These are phyloP conservation scores for Nicotiana obtusifolia DNA, from an alignment of 257 asterid genomes.

Conservation along the genomic window DNA sequence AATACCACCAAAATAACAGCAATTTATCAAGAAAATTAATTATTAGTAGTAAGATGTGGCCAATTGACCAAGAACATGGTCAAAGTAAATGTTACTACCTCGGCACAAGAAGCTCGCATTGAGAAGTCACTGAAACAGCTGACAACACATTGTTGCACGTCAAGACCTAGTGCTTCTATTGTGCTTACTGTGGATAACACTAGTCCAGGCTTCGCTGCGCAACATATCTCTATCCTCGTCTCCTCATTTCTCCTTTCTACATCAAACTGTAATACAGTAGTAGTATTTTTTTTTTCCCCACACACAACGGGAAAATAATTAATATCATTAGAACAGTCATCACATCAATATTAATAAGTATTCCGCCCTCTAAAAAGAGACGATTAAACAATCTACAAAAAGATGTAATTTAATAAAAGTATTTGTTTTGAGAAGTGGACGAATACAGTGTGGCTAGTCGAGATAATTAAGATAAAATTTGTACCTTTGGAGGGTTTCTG, in stretches of 20 bases:
- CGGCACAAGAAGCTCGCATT: slow-evolving; percentile 72
- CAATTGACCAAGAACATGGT: background rate
- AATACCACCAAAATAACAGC: background rate
- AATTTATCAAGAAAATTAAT: background rate
- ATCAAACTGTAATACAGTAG: slow-evolving; percentile 40
- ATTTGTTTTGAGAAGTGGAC: background rate
- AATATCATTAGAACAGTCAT: background rate
- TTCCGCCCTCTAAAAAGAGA: background rate
- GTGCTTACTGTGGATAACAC: slow-evolving; percentile 64
- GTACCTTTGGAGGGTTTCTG: slow-evolving; percentile 67
- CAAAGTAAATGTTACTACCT: slow-evolving; percentile 44
- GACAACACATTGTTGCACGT: slow-evolving; percentile 73
- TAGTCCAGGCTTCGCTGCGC: slow-evolving; percentile 67
- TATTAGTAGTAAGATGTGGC: background rate
- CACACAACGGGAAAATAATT: background rate
- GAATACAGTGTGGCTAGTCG: background rate
- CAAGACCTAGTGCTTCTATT: slow-evolving; percentile 71
- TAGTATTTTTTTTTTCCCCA: background rate
- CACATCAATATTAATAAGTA: background rate
- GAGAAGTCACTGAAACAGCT: slow-evolving; percentile 85
- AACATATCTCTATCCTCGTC: slow-evolving; percentile 55
- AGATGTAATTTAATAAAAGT: background rate
- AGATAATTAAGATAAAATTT: background rate
- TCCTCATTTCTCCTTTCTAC: slow-evolving; percentile 59
- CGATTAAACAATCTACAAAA: no score